A percentile compares a stretch with the other conserved stretches of the same genome.
Evolutionary conservation across 495 filamentous ascomycete genomes (phyloP).

Genomic region (Hypoxylon rickii): DNA sequence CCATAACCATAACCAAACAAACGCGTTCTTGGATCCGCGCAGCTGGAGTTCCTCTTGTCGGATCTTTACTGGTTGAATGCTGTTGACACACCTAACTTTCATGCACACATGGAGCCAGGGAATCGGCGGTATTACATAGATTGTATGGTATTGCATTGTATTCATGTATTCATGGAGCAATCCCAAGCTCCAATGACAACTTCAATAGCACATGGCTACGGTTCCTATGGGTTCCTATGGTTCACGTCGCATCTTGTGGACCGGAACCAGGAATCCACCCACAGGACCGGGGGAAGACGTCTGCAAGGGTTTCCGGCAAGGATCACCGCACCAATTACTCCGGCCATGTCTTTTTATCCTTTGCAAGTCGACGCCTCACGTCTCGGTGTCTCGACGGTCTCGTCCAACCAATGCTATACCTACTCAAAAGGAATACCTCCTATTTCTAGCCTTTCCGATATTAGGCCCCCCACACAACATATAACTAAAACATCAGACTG

Average conservation of each 20-base stretch:
- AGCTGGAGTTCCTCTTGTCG: background rate
- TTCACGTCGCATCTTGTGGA: slow-evolving; percentile 13
- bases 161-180: slow-evolving; percentile 9
- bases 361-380: background rate
- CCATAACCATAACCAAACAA: background rate
- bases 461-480: slow-evolving; percentile 14
- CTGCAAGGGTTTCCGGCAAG: slow-evolving; percentile 22
- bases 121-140: background rate
- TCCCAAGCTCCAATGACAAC: slow-evolving; percentile 8
- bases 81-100: too few species aligned
- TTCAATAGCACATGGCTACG: slow-evolving; percentile 22
- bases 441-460: slow-evolving; percentile 20
- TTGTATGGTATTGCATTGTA: background rate
- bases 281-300: slow-evolving; percentile 6
- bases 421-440: slow-evolving; percentile 15
- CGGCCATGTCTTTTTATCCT: slow-evolving; percentile 19
- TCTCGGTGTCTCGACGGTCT: slow-evolving; percentile 14
- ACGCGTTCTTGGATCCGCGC: background rate
- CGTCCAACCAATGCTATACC: slow-evolving; percentile 15
- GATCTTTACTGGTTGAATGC: background rate
- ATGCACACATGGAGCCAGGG: background rate
- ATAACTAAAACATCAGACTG: slow-evolving; percentile 1
- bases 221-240: too few species aligned
- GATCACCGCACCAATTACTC: slow-evolving; percentile 30
- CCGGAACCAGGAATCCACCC: slow-evolving; percentile 18